A percentile compares a stretch with the other conserved stretches of the same genome.
These are phyloP conservation scores for Malus domestica DNA, from an alignment of 306 rosid species.

Conservation along the genomic window DNA sequence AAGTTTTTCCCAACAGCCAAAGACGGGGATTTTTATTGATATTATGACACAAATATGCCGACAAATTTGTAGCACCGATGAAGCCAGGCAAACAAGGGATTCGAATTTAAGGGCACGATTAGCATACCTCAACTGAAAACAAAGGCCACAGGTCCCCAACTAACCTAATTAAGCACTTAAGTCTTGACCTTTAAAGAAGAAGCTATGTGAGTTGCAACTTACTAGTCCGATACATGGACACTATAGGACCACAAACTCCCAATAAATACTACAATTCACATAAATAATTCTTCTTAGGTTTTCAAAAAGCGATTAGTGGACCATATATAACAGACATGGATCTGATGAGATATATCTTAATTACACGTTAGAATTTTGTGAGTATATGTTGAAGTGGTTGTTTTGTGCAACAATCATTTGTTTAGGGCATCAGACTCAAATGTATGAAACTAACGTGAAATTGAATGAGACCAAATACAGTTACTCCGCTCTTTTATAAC, in stretches of 20 bases:
- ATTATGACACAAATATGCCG: background rate
- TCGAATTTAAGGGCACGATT: background rate
- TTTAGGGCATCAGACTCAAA: too few species aligned
- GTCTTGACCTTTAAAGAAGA: background rate
- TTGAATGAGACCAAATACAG: too few species aligned
- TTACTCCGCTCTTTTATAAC: too few species aligned
- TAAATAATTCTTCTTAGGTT: too few species aligned
- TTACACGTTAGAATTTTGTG: too few species aligned
- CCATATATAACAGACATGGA: too few species aligned
- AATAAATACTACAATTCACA: background rate
- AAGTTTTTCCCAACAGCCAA: background rate
- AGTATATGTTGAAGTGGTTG: too few species aligned
- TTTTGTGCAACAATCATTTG: too few species aligned
- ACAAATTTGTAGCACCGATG: slow-evolving; percentile 3
- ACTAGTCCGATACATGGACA: background rate
- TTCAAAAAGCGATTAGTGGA: too few species aligned
- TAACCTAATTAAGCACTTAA: background rate
- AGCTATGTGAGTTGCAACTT: background rate
- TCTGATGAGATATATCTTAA: background rate
- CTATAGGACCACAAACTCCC: background rate
- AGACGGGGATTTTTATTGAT: background rate
- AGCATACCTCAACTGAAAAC: slow-evolving; percentile 3
- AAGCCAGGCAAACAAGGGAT: slow-evolving; percentile 12
- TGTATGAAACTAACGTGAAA: too few species aligned
- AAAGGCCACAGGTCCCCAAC: slow-evolving; percentile 5